These are phyloP conservation scores for Daldinia eschscholtzii DNA, from an alignment of 2,329 filamentous ascomycete species.

Conservation along the genomic window DNA sequence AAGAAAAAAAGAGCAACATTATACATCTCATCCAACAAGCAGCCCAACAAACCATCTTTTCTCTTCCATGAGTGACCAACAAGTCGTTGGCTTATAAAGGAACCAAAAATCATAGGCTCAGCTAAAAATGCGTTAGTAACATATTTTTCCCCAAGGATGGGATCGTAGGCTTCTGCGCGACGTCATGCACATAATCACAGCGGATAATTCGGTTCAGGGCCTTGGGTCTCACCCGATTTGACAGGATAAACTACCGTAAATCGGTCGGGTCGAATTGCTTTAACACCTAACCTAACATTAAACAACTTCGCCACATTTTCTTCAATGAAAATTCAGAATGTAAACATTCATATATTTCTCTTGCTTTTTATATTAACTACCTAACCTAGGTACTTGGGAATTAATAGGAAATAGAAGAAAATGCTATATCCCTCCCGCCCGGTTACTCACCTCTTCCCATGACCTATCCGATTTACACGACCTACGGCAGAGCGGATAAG, in stretches of 20 bases:
- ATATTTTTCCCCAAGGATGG: constrained; percentile 8
- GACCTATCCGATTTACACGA: constrained; percentile 8
- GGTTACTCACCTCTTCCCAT: constrained; percentile 3
- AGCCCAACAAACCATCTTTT: neutral
- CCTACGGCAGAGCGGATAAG: constrained; percentile 14
- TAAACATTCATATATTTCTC: neutral
- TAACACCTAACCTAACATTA: constrained; percentile 5
- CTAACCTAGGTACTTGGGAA: neutral
- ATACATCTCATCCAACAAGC: neutral
- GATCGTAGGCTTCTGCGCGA: constrained; percentile 27
- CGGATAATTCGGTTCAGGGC: constrained; percentile 32
- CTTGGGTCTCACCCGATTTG: constrained; percentile 39
- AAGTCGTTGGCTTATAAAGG: constrained; percentile 10
- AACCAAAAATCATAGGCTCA: constrained; percentile 9
- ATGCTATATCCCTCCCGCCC: neutral
- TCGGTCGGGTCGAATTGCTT: constrained; percentile 13
- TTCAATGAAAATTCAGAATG: constrained; percentile 1
- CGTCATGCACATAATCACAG: constrained; percentile 33
- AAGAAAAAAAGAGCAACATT: neutral
- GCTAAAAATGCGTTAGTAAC: neutral
- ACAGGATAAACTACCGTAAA: constrained; percentile 11
- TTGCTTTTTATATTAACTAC: neutral
- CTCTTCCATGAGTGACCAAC: neutral
- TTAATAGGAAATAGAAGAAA: neutral
- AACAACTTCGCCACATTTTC: constrained; percentile 12